Evolutionary conservation across 495 filamentous ascomycete genomes (phyloP).

Genomic region (Talaromyces trachyspermus): DNA sequence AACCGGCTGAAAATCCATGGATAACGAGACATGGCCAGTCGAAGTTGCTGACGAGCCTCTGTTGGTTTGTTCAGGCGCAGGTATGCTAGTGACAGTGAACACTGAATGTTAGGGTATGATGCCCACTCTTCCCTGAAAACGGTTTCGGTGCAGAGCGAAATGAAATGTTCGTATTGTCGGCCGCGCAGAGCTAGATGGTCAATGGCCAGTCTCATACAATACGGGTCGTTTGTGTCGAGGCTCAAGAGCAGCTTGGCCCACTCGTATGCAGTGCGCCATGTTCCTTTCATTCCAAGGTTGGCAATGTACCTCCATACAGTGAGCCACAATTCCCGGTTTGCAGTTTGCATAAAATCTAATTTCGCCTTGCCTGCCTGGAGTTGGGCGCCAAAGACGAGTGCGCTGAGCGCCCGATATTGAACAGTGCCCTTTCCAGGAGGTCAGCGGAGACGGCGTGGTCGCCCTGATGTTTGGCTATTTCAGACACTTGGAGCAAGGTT

Average conservation of each 20-base stretch:
- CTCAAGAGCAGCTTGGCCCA: constrained; percentile 82
- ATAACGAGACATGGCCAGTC: constrained; percentile 56
- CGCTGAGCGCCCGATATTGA: constrained; percentile 81
- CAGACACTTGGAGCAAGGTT: constrained; percentile 85
- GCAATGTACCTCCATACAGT: constrained; percentile 81
- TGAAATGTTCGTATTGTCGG: constrained; percentile 64
- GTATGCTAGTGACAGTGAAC: constrained; percentile 67
- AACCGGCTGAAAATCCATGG: constrained; percentile 78
- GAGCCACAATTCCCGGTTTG: constrained; percentile 90
- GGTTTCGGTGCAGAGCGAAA: constrained; percentile 59
- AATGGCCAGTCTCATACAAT: constrained; percentile 66
- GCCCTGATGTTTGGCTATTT: constrained; percentile 81
- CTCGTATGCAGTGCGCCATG: constrained; percentile 85
- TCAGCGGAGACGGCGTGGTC: constrained; percentile 81
- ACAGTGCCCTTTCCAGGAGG: constrained; percentile 83
- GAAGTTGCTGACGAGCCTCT: constrained; percentile 55
- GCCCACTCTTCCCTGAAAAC: constrained; percentile 43
- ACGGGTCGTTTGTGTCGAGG: constrained; percentile 75
- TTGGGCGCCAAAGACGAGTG: constrained; percentile 70
- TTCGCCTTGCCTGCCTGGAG: constrained; percentile 73
- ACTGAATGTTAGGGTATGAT: constrained; percentile 55
- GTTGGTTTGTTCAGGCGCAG: constrained; percentile 58
- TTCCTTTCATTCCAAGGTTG: constrained; percentile 81
- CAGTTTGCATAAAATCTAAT: constrained; percentile 67
- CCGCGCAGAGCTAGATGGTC: constrained; percentile 80